Evolutionary conservation across 169 alveolate genomes (phyloP).

Genomic region (Plasmodium billcollinsi): DNA sequence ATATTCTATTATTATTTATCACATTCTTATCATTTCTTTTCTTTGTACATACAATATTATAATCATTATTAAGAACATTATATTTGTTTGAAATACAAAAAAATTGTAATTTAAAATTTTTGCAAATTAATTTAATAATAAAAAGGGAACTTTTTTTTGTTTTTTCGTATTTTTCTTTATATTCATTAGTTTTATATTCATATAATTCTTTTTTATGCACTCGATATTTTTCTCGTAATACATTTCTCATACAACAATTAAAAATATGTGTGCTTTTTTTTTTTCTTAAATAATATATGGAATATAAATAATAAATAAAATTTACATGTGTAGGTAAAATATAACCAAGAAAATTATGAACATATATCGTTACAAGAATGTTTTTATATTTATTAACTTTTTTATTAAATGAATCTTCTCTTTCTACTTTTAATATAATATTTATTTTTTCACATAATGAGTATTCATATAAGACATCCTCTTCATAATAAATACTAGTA

Average conservation of each 20-base stretch:
- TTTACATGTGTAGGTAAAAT: slow-evolving; percentile 23
- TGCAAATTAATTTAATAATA: slow-evolving; percentile 3
- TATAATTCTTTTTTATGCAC: too few species aligned
- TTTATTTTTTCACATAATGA: slow-evolving; percentile 29
- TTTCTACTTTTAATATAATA: neutral
- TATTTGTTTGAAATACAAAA: slow-evolving; percentile 15
- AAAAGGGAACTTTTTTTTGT: neutral
- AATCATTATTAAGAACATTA: neutral
- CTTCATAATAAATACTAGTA: slow-evolving; percentile 25
- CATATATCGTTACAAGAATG: slow-evolving; percentile 1
- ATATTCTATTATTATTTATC: neutral
- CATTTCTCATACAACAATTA: neutral
- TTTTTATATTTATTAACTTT: too few species aligned
- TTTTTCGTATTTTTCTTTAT: neutral
- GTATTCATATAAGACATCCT: slow-evolving; percentile 21
- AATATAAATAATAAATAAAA: slow-evolving; percentile 14
- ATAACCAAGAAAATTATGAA: slow-evolving; percentile 5
- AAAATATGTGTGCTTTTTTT: neutral
- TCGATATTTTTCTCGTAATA: slow-evolving; percentile 3
- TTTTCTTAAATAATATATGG: neutral
- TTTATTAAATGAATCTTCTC: too few species aligned
- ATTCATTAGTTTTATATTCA: too few species aligned
- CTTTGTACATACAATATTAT: neutral
- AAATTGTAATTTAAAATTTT: neutral
- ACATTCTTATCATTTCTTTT: neutral